Evolutionary conservation across 1,139 yeast species (phyloP), one percentile per base, ranked within the genome.

Genomic region (Taphrina flavorubra): DNA sequence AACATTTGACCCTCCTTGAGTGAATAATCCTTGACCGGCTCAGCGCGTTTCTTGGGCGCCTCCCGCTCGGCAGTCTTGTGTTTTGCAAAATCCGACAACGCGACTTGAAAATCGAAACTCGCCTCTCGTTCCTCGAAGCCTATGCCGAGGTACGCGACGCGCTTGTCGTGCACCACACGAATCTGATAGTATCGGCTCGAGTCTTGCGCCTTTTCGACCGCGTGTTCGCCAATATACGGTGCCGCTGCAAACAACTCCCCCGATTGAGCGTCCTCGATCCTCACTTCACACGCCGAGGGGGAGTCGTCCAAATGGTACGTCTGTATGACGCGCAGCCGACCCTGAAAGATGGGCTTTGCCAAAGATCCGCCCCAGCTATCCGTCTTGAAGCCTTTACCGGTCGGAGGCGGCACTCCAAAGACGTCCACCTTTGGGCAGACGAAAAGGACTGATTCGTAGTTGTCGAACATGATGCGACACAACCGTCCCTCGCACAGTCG

Each of bases 61-160:
- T 64, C 68, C 37, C 64, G 56, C 59, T 69, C 70, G 49, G 70
- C 71, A 31, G 72, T 69, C 51, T 55, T 68, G 20, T 72, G 70
- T 70, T 77, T 74, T 42, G 73, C 73, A 68, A 75, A 80, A 51
- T 77, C 78, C 71, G 80, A 81, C 31, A 81, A 72, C 16, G 81
- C 80, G 25, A 79, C 75, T 61, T 78, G 79, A 71, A 82, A 80
- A 62, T 80, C 83, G 62, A 78, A 76, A 8, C 81, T 77, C 42
- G 76, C 78, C 47, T 74, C 72, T 16, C 78, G 72, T 71, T 80
- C 80, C 1, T 75, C 74, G 69, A 82, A 81, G 39, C 81, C 80
- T 71, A 82, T 72, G 16, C 85, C 85, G 44, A 82, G 74, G 46
- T 74, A 74, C 6, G 81, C 81, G 37, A 75, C 74, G 51, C 77